Percentiles rank a stretch among this genome's conserved stretches.
phyloP scores from a whole-genome alignment of 768 basidiomycete species.

The Tulasnella sp. region DNA sequence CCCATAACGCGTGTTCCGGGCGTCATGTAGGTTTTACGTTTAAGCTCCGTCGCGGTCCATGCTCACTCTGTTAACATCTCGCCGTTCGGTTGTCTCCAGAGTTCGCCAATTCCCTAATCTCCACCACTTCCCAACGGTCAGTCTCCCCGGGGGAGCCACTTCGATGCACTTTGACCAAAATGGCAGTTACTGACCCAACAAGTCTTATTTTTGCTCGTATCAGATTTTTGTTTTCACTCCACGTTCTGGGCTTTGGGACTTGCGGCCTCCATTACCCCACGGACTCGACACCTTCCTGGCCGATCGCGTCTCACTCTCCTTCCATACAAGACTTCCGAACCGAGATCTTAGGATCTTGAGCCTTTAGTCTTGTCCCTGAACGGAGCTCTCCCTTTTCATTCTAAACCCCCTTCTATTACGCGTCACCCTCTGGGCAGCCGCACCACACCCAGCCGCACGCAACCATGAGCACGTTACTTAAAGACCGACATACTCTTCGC shows the following conservation, averaged over 20 bases:
- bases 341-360: constrained; percentile 15
- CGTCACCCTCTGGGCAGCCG: neutral
- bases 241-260: constrained; percentile 25
- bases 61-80: neutral
- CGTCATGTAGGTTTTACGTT: constrained; percentile 16
- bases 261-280: constrained; percentile 19
- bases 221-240: constrained; percentile 23
- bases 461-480: constrained; percentile 11
- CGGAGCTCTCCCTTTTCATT: constrained; percentile 7
- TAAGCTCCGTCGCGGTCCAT: constrained; percentile 1
- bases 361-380: constrained; percentile 2
- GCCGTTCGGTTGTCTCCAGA: constrained; percentile 1
- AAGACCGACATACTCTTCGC: constrained; percentile 6
- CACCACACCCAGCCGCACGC: neutral
- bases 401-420: neutral
- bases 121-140: constrained; percentile 2
- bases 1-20: neutral
- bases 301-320: constrained; percentile 23
- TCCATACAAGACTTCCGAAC: constrained; percentile 11
- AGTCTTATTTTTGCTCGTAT: constrained; percentile 9
- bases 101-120: constrained; percentile 1
- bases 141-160: neutral
- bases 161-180: neutral
- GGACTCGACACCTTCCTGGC: constrained; percentile 3
- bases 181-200: neutral